Evolutionary conservation across 345 rosid species (phyloP).

Genomic region (Erysimum cheiranthoides): DNA sequence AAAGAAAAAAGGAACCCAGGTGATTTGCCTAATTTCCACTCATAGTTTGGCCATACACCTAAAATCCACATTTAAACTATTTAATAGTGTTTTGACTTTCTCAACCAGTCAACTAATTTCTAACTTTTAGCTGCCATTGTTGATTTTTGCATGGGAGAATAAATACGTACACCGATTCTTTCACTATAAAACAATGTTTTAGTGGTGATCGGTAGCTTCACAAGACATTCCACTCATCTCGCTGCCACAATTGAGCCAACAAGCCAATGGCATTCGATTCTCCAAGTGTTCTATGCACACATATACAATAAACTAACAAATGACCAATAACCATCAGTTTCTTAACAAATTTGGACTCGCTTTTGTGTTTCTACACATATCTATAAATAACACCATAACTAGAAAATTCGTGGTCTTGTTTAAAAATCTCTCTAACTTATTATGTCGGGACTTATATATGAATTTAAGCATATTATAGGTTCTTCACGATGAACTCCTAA

Average conservation of each 20-base stretch:
- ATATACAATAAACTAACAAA: conserved; percentile 15
- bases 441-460: conserved; percentile 20
- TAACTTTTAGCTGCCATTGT: background rate
- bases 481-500: conserved; percentile 29
- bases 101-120: conserved; percentile 16
- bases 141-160: conserved; percentile 13
- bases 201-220: conserved; percentile 7
- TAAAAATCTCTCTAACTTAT: conserved; percentile 4
- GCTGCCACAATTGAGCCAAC: conserved; percentile 28
- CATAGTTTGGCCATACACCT: conserved; percentile 1
- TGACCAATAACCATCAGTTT: conserved; percentile 26
- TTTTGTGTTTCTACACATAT: conserved; percentile 4
- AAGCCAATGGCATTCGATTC: conserved; percentile 37
- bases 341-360: conserved; percentile 1
- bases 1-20: background rate
- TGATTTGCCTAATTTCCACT: conserved; percentile 4
- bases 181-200: background rate
- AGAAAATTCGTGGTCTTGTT: conserved; percentile 10
- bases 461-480: conserved; percentile 23
- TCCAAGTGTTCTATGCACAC: conserved; percentile 2
- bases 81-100: background rate
- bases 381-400: background rate
- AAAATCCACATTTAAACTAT: background rate
- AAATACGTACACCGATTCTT: background rate
- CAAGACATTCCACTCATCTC: conserved; percentile 14